phyloP scores from a whole-genome alignment of 768 basidiomycete genomes.

The Auricularia heimuer region DNA sequence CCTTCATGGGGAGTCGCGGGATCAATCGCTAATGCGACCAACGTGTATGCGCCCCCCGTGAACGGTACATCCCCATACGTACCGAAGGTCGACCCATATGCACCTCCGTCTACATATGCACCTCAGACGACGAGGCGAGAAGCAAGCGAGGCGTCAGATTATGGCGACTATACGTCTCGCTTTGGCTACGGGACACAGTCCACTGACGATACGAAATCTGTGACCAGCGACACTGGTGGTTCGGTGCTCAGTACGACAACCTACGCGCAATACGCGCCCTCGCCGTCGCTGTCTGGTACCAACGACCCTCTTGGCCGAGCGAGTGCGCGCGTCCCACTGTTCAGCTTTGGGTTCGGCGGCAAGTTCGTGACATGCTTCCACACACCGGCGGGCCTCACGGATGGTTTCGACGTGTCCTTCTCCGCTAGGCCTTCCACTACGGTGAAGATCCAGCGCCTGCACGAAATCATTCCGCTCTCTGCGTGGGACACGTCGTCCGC shows the following conservation, averaged over 20 bases:
- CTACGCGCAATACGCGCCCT: conserved; percentile 66
- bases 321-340: conserved; percentile 60
- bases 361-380: conserved; percentile 86
- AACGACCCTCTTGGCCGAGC: conserved; percentile 77
- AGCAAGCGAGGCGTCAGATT: conserved; percentile 10
- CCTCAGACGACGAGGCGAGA: neutral
- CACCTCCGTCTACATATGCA: neutral
- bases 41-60: neutral
- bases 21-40: neutral
- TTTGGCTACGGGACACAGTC: neutral
- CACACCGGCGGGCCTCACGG: conserved; percentile 49
- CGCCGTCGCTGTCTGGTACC: conserved; percentile 69
- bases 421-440: conserved; percentile 60
- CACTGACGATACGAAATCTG: neutral
- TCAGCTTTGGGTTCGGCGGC: conserved; percentile 93
- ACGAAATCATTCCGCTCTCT: conserved; percentile 60
- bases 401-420: conserved; percentile 70
- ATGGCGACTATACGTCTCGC: conserved; percentile 11
- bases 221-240: neutral
- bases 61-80: neutral
- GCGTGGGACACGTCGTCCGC: conserved; percentile 43
- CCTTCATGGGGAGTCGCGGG: neutral
- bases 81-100: neutral
- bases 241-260: conserved; percentile 19
- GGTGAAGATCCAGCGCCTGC: conserved; percentile 56